Conservation (phyloP, 768 basidiomycete genomes). For the Lactarius psammicola region DNA sequence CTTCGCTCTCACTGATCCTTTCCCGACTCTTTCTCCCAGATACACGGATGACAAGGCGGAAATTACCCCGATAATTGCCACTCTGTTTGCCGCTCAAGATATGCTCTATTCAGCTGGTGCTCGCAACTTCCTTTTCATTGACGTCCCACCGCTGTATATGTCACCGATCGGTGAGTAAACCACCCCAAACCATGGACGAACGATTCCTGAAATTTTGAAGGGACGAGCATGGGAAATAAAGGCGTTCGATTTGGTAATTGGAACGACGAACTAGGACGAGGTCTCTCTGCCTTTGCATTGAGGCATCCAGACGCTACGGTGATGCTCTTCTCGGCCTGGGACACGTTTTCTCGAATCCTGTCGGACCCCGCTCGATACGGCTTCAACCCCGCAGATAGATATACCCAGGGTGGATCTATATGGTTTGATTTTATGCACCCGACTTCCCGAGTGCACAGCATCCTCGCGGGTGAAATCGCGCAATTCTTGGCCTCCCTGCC, state of each 20-base stretch:
- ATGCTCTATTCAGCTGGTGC: constrained; percentile 46
- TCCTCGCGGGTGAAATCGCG: constrained; percentile 23
- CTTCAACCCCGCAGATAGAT: constrained; percentile 23
- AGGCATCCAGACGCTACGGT: constrained; percentile 31
- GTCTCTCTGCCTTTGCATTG: constrained; percentile 27
- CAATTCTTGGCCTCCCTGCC: constrained; percentile 19
- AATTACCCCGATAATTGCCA: constrained; percentile 25
- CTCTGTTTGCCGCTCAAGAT: constrained; percentile 45
- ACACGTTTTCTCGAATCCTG: constrained; percentile 32
- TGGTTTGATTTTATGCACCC: constrained; percentile 29
- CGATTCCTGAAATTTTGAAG: neutral
- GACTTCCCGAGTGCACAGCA: constrained; percentile 21
- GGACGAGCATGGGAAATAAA: constrained; percentile 18
- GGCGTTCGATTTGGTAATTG: constrained; percentile 23
- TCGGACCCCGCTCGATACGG: constrained; percentile 29
- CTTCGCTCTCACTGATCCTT: constrained; percentile 34
- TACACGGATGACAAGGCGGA: constrained; percentile 17
- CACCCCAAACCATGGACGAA: neutral
- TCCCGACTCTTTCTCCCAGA: neutral
- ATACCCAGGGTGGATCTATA: constrained; percentile 19
- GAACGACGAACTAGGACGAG: constrained; percentile 21
- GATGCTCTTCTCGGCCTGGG: constrained; percentile 31
- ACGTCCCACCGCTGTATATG: constrained; percentile 50
- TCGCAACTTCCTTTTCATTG: constrained; percentile 54
- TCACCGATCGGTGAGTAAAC: constrained; percentile 39